phyloP scores from a whole-genome alignment of 2,329 filamentous ascomycete genomes.

The Ustilaginoidea virens region DNA sequence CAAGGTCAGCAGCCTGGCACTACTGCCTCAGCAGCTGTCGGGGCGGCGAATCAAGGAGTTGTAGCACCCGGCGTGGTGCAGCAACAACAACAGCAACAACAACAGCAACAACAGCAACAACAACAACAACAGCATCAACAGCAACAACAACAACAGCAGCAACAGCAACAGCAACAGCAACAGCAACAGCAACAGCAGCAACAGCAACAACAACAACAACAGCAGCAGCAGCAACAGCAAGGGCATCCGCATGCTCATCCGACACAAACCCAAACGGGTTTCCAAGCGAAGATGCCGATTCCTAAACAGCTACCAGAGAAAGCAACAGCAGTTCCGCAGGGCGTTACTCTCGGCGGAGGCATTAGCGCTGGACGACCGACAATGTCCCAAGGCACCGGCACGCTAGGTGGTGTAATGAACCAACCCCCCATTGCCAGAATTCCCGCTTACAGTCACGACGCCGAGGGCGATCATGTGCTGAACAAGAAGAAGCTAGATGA shows the following conservation, averaged over 20 bases:
- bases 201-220: conserved; percentile 11
- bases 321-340: conserved; percentile 53
- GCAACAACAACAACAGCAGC: conserved; percentile 27
- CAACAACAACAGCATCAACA: conserved; percentile 18
- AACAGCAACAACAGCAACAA: too few relatives aligned
- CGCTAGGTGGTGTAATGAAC: conserved; percentile 66
- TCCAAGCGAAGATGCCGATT: conserved; percentile 59
- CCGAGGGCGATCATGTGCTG: conserved; percentile 82
- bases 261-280: conserved; percentile 23
- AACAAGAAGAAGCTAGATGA: conserved; percentile 97
- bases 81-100: conserved; percentile 14
- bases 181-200: conserved; percentile 23
- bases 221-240: conserved; percentile 18
- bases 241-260: conserved; percentile 34
- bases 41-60: conserved; percentile 15
- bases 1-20: conserved; percentile 15
- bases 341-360: conserved; percentile 54
- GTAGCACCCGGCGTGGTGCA: conserved; percentile 17
- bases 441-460: conserved; percentile 74
- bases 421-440: conserved; percentile 75
- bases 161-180: conserved; percentile 13
- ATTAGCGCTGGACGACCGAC: conserved; percentile 61
- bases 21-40: conserved; percentile 10
- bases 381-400: conserved; percentile 60
- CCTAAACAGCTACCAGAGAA: conserved; percentile 60